Evolutionary conservation across 495 filamentous ascomycete genomes (phyloP), one percentile per base, ranked within the genome.

Genomic region (Letharia columbiana): DNA sequence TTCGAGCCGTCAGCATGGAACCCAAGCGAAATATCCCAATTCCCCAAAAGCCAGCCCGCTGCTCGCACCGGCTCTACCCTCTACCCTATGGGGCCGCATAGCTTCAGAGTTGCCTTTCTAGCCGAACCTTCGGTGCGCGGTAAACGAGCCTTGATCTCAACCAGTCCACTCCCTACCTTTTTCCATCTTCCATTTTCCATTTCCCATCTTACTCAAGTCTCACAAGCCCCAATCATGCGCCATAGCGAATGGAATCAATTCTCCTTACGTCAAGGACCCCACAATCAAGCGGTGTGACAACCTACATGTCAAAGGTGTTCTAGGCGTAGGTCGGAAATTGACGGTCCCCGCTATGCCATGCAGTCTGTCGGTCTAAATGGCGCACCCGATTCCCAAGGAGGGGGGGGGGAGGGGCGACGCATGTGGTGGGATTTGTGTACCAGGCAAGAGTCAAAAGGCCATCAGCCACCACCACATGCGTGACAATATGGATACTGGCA

Each of bases 101-200:
- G 60, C 35, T 44, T 50, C 44, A 45, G 35, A 35, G 18, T 61
- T 45, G 31, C 35, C 31, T 60, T 54, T 61, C 56, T 52, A 59
- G 64, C 64, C 64, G 64, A 66, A 66, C 57, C 64, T 66, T 66
- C 64, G 44, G 42, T 61, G 64, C 64, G 64, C 64, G 57, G 49
- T 57, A 50, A 61, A 61, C 33, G 57, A 66, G 47, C 41, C 56
- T 37, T 35, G 42, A 44, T 37, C 56, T 37, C 42, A 40, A 42
- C 7, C 37, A 33, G 0, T 33, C 41, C n/a, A 11, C 37, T 35
- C 49, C 44, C 33, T 37, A 15, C 20, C 35, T 17, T 23, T 45
- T 49, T 47, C 58, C 23, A 28, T 28, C 1, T 28, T 28, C 23
- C 23, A 28, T 28, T 28, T 28, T 1, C 23, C 23, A 28, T 28